These are phyloP conservation scores for Pyrenophora tritici-repentis DNA, from an alignment of 2,329 filamentous ascomycete species.

Conservation along the genomic window DNA sequence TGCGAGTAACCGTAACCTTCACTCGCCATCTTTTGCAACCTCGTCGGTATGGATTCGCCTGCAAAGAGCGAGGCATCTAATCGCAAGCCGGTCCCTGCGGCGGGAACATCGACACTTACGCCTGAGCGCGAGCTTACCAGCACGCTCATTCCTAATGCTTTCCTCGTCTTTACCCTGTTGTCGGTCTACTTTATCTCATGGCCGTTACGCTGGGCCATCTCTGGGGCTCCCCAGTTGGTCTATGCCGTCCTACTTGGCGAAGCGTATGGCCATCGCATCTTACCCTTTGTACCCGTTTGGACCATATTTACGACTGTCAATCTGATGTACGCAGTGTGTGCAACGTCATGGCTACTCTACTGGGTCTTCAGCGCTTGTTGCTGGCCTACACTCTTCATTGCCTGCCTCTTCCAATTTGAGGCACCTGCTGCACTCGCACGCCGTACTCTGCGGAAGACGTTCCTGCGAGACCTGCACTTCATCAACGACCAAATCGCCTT, in stretches of 20 bases:
- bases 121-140: constrained; percentile 19
- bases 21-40: neutral
- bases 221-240: constrained; percentile 49
- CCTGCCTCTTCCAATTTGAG: constrained; percentile 56
- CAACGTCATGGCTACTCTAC: constrained; percentile 60
- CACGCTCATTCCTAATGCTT: constrained; percentile 18
- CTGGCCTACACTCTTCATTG: constrained; percentile 51
- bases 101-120: constrained; percentile 1
- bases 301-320: constrained; percentile 54
- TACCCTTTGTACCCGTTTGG: constrained; percentile 55
- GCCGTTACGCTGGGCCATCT: constrained; percentile 47
- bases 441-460: constrained; percentile 39
- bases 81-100: constrained; percentile 20
- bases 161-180: constrained; percentile 17
- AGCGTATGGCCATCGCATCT: constrained; percentile 46
- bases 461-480: constrained; percentile 55
- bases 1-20: neutral
- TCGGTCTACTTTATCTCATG: constrained; percentile 20
- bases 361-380: constrained; percentile 50
- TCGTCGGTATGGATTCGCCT: constrained; percentile 15
- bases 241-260: constrained; percentile 46
- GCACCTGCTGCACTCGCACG: constrained; percentile 45
- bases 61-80: constrained; percentile 12
- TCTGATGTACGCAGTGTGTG: constrained; percentile 53
- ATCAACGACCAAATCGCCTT: constrained; percentile 58